These are phyloP conservation scores for Bimuria novae-zelandiae DNA, from an alignment of 2,329 filamentous ascomycete species.

Conservation along the genomic window DNA sequence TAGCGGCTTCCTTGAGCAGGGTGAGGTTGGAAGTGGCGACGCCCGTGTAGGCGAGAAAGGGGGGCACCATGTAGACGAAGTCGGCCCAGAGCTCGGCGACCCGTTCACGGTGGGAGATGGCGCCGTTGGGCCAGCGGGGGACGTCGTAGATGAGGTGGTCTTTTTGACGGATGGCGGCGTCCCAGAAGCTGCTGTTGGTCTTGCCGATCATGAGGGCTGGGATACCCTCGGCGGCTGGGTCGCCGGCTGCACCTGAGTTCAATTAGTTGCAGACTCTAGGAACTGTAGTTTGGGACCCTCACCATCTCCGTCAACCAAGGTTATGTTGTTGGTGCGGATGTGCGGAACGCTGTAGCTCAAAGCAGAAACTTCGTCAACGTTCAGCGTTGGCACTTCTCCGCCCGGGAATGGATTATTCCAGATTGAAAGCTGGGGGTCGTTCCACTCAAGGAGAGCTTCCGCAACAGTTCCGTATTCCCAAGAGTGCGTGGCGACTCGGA, in stretches of 20 bases:
- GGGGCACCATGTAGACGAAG: constrained; percentile 57
- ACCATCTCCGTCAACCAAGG: constrained; percentile 44
- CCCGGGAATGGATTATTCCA: constrained; percentile 47
- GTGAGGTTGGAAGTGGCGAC: constrained; percentile 44
- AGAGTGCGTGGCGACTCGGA: constrained; percentile 42
- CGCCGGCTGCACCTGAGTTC: constrained; percentile 41
- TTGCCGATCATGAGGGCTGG: constrained; percentile 51
- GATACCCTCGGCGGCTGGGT: constrained; percentile 53
- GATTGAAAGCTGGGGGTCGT: constrained; percentile 43
- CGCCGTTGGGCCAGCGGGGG: constrained; percentile 52
- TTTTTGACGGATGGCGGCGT: constrained; percentile 49
- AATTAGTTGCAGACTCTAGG: neutral
- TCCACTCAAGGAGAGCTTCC: constrained; percentile 49
- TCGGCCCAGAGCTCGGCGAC: constrained; percentile 55
- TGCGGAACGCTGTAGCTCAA: constrained; percentile 43
- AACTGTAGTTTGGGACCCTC: constrained; percentile 6
- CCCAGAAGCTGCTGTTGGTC: constrained; percentile 37
- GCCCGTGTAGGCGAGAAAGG: constrained; percentile 54
- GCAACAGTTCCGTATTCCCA: constrained; percentile 51
- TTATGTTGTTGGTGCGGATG: constrained; percentile 33
- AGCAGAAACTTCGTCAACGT: constrained; percentile 31
- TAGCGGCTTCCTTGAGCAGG: constrained; percentile 44
- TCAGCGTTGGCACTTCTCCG: constrained; percentile 28
- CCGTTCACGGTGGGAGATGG: constrained; percentile 54
- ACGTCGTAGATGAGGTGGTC: constrained; percentile 47